Percentiles rank a stretch among this genome's conserved stretches.
Evolutionary conservation across 306 rosid genomes (phyloP).

Genomic region (Pyrus betulifolia): DNA sequence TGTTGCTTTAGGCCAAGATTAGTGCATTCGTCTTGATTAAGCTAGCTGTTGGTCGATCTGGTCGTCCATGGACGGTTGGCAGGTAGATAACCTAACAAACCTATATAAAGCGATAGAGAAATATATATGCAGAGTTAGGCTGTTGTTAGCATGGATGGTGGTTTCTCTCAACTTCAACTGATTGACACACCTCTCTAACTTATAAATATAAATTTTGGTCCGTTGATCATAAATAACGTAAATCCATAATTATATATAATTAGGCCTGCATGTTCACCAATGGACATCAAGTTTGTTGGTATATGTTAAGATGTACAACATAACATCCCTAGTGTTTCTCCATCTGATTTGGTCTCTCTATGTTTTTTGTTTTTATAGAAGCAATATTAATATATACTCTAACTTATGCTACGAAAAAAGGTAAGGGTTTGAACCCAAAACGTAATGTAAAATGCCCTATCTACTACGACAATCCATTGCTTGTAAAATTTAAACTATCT

Average conservation of each 20-base stretch:
- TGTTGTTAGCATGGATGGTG: slow-evolving; percentile 1
- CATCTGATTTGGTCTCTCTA: neutral
- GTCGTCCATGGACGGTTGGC: slow-evolving; percentile 4
- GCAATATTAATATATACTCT: too few species aligned
- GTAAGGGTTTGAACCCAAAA: neutral
- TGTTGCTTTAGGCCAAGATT: neutral
- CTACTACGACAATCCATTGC: too few species aligned
- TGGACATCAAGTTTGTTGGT: neutral
- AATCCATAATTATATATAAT: neutral
- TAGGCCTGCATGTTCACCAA: slow-evolving; percentile 1
- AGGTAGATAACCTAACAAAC: slow-evolving; percentile 15
- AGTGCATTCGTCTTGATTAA: neutral
- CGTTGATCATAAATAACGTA: neutral
- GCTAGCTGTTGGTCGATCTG: slow-evolving; percentile 5
- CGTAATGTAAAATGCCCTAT: neutral
- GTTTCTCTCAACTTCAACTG: slow-evolving; percentile 9
- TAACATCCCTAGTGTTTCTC: neutral
- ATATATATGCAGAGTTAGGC: neutral
- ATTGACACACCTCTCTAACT: slow-evolving; percentile 4
- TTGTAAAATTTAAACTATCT: too few species aligned
- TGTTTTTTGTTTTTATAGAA: neutral
- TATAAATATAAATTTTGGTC: neutral
- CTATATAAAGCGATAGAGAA: neutral
- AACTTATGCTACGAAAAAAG: too few species aligned
- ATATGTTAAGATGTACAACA: neutral